phyloP scores from a whole-genome alignment of 805 yeast species.

The Starmerella scarabaei region DNA sequence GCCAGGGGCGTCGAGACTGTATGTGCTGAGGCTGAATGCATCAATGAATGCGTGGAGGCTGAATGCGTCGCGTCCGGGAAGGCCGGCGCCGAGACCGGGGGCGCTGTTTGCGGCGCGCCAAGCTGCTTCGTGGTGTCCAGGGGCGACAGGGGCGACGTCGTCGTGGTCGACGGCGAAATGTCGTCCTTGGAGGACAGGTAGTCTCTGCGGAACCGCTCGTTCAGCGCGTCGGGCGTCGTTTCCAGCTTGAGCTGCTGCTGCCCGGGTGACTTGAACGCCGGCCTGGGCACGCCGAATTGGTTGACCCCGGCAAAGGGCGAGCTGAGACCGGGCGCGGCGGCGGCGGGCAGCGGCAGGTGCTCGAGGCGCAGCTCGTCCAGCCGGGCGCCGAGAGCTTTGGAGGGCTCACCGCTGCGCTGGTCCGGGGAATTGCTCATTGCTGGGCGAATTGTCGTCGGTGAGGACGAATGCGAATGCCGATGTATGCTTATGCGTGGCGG shows the following conservation, averaged over 20 bases:
- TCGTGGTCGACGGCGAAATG: neutral
- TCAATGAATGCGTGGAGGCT: too few species aligned
- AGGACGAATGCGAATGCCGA: too few species aligned
- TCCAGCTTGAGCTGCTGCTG: constrained; percentile 8
- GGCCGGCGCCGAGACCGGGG: neutral
- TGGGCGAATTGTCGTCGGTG: too few species aligned
- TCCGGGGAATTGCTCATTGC: too few species aligned
- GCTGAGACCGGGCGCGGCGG: too few species aligned
- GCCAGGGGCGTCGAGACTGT: neutral
- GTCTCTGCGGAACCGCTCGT: constrained; percentile 1
- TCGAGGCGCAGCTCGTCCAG: too few species aligned
- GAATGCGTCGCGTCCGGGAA: too few species aligned
- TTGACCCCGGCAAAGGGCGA: neutral
- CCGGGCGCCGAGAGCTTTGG: too few species aligned
- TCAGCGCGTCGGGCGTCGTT: constrained; percentile 17
- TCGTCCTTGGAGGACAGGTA: neutral
- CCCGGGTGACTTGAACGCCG: neutral
- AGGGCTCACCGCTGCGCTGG: too few species aligned
- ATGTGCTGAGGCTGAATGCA: too few species aligned
- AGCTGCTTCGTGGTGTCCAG: neutral
- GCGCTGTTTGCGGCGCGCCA: neutral
- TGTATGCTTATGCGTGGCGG: too few species aligned
- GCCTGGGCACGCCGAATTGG: neutral
- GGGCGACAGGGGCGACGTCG: constrained; percentile 1
- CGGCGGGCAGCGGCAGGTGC: too few species aligned